phyloP scores from a whole-genome alignment of 768 basidiomycete species.

The Boletus rex-veris region DNA sequence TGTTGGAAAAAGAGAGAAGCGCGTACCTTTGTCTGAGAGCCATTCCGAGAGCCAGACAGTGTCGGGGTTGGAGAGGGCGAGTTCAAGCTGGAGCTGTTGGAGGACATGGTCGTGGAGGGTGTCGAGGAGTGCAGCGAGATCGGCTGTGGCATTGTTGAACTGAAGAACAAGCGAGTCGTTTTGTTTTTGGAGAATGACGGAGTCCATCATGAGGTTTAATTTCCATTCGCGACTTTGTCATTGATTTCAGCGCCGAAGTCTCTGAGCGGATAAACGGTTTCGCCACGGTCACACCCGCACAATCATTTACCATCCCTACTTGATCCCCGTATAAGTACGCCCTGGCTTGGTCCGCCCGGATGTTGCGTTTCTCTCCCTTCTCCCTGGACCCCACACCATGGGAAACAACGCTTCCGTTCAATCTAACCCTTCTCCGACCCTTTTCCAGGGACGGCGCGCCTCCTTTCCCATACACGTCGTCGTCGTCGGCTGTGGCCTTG shows the following conservation, averaged over 20 bases:
- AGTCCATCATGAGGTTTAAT: no score
- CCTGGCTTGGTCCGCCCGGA: background rate
- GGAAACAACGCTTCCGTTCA: background rate
- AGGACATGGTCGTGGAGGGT: constrained; percentile 55
- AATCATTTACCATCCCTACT: background rate
- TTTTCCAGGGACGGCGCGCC: constrained; percentile 27
- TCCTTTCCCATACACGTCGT: constrained; percentile 33
- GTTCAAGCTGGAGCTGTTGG: constrained; percentile 57
- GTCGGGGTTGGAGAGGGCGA: constrained; percentile 45
- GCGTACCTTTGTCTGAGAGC: constrained; percentile 64
- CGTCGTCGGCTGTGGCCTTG: constrained; percentile 51
- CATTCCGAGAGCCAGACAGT: constrained; percentile 55
- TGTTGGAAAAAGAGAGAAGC: background rate
- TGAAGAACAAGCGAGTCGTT: constrained; percentile 45
- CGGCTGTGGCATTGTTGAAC: constrained; percentile 48
- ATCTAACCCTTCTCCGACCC: background rate
- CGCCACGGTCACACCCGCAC: background rate
- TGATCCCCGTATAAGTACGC: background rate
- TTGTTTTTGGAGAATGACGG: constrained; percentile 38
- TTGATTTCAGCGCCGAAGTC: no score
- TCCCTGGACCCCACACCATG: background rate
- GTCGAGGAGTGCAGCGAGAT: constrained; percentile 45
- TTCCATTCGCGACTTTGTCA: no score
- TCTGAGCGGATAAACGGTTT: background rate
- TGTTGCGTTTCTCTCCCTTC: background rate